These are phyloP conservation scores for Barnettozyma sp. DNA, from an alignment of 805 yeast genomes.

Conservation along the genomic window DNA sequence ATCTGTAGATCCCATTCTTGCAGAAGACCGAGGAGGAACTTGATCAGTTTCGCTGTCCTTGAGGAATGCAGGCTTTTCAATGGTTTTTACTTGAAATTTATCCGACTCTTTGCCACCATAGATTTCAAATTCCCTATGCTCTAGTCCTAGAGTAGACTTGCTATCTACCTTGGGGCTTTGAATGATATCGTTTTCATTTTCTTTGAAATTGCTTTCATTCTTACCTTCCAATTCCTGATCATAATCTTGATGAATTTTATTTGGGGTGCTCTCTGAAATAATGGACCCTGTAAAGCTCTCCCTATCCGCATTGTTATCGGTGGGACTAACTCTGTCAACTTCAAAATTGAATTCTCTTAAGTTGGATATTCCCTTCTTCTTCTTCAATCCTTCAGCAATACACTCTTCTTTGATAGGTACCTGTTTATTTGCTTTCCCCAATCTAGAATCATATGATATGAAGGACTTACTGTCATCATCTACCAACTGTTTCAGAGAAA, in stretches of 20 bases:
- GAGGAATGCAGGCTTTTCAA: conserved; percentile 3
- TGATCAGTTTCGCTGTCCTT: background rate
- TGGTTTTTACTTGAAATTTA: conserved; percentile 1
- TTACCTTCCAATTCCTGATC: background rate
- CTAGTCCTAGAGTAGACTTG: conserved; percentile 2
- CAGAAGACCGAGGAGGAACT: background rate
- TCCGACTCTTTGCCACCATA: background rate
- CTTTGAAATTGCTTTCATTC: background rate
- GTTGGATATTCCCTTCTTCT: conserved; percentile 44
- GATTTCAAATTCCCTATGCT: conserved; percentile 1
- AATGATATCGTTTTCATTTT: background rate
- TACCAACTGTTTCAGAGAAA: conserved; percentile 16
- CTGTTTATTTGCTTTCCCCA: conserved; percentile 26
- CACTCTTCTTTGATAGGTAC: background rate
- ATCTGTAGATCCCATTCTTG: background rate
- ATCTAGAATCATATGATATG: conserved; percentile 53
- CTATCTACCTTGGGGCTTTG: background rate
- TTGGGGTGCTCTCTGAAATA: conserved; percentile 16
- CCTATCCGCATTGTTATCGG: conserved; percentile 3
- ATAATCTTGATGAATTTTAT: conserved; percentile 2
- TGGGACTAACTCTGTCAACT: background rate
- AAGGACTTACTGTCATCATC: conserved; percentile 34
- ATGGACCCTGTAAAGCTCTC: conserved; percentile 14
- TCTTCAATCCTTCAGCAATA: conserved; percentile 28
- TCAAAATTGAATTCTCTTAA: conserved; percentile 40